phyloP scores from a whole-genome alignment of 2,329 filamentous ascomycete species.

The Monilinia polystroma region DNA sequence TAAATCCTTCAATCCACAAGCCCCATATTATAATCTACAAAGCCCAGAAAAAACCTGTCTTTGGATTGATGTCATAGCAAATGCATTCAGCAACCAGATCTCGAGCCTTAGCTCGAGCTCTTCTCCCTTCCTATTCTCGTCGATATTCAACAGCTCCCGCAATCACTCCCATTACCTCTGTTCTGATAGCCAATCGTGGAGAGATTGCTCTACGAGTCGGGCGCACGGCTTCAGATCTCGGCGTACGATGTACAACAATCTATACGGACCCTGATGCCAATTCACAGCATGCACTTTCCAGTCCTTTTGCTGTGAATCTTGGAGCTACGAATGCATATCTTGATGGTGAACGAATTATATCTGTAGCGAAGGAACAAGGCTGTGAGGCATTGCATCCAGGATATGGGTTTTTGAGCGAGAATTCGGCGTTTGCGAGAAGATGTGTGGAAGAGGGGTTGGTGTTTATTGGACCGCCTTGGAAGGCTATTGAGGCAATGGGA shows the following conservation, averaged over 20 bases:
- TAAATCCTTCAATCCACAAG: not conserved
- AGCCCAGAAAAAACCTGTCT: not conserved
- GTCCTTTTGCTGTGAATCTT: constrained; percentile 79
- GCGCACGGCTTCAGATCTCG: constrained; percentile 80
- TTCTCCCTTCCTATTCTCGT: constrained; percentile 30
- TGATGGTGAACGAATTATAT: constrained; percentile 89
- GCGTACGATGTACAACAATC: constrained; percentile 88
- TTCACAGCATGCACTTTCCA: constrained; percentile 84
- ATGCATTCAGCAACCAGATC: constrained; percentile 37
- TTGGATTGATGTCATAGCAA: constrained; percentile 23
- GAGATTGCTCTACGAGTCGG: constrained; percentile 95
- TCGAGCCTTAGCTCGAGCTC: constrained; percentile 35
- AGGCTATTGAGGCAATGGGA: constrained; percentile 85
- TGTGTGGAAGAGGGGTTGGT: constrained; percentile 88
- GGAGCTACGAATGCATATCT: constrained; percentile 84
- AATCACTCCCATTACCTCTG: constrained; percentile 63
- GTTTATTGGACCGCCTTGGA: constrained; percentile 87
- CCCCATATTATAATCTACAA: not conserved
- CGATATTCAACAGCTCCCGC: constrained; percentile 27
- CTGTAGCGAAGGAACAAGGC: constrained; percentile 78
- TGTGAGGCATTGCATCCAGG: constrained; percentile 94
- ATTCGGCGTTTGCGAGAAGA: constrained; percentile 82
- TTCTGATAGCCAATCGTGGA: constrained; percentile 94
- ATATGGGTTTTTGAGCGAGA: constrained; percentile 95
- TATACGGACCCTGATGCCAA: constrained; percentile 89